These are phyloP conservation scores for Histomonas meleagridis DNA, from an alignment of 208 protist genomes.

Conservation along the genomic window DNA sequence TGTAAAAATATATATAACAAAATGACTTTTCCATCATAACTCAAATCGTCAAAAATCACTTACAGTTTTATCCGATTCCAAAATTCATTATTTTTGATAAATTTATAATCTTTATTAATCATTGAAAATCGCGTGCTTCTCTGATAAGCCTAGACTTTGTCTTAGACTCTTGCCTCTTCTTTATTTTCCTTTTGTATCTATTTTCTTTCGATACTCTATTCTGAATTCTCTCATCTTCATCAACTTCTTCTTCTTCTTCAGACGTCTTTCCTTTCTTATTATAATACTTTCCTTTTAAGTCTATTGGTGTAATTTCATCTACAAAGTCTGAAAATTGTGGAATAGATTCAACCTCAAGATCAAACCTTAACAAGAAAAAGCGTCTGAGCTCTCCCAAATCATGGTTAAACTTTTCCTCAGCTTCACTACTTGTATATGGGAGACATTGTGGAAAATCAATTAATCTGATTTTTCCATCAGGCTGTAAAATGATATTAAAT, in stretches of 20 bases:
- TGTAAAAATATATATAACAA: too few species aligned
- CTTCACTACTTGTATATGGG: neutral
- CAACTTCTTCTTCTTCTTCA: constrained; percentile 29
- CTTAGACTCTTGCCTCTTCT: neutral
- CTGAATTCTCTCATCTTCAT: neutral
- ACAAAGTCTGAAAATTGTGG: neutral
- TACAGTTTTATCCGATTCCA: too few species aligned
- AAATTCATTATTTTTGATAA: too few species aligned
- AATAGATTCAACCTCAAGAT: neutral
- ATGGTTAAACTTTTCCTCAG: constrained; percentile 29
- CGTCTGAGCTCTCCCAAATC: neutral
- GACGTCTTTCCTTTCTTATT: neutral
- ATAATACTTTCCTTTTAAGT: neutral
- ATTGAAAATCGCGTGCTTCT: too few species aligned
- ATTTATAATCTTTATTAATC: too few species aligned
- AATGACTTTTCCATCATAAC: too few species aligned
- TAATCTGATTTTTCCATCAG: neutral
- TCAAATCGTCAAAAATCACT: too few species aligned
- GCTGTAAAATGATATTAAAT: constrained; percentile 2
- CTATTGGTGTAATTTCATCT: neutral
- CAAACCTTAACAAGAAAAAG: neutral
- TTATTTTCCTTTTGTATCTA: neutral
- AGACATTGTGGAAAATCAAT: constrained; percentile 36
- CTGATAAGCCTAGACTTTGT: neutral
- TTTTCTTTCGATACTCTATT: neutral